Percentiles rank a stretch among this genome's conserved stretches.
These are phyloP conservation scores for Magnolia officinalis DNA, from an alignment of 164 flowering plant species.

Conservation along the genomic window DNA sequence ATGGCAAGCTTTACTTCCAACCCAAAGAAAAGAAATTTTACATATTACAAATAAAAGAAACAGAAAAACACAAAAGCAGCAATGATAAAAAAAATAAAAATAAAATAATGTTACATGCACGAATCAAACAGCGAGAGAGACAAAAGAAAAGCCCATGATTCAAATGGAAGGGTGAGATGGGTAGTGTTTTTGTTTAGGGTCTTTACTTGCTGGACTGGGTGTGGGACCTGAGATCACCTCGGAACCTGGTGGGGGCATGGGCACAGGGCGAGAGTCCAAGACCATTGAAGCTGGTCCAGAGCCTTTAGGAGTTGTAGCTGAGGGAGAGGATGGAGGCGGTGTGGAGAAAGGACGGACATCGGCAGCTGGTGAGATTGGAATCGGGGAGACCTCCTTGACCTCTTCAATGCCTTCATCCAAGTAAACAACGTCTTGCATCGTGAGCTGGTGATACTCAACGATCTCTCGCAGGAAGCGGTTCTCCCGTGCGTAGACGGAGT, in stretches of 20 bases:
- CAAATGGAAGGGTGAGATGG: not conserved
- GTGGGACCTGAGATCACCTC: not conserved
- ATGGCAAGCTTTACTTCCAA: no score
- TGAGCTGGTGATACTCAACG: constrained; percentile 92
- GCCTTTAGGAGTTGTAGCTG: not conserved
- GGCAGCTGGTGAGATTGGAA: not conserved
- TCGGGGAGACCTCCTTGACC: constrained; percentile 67
- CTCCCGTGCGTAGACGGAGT: constrained; percentile 78
- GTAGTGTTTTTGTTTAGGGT: not conserved
- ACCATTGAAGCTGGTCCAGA: not conserved
- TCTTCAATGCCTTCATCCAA: constrained; percentile 84
- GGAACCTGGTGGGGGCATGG: not conserved
- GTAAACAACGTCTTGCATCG: constrained; percentile 93
- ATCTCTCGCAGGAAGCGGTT: constrained; percentile 90
- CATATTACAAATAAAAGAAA: not conserved
- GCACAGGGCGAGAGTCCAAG: not conserved
- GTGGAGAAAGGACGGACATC: not conserved
- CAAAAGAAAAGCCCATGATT: not conserved
- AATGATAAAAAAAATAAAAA: no score
- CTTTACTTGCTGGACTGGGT: not conserved
- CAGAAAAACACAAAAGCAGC: not conserved
- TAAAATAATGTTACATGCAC: not conserved
- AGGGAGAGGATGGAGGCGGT: constrained; percentile 1
- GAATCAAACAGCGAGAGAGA: not conserved
- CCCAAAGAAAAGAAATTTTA: no score